These are phyloP conservation scores for Neodidymelliopsis sp. DNA, from an alignment of 2,329 filamentous ascomycete genomes.

Conservation along the genomic window DNA sequence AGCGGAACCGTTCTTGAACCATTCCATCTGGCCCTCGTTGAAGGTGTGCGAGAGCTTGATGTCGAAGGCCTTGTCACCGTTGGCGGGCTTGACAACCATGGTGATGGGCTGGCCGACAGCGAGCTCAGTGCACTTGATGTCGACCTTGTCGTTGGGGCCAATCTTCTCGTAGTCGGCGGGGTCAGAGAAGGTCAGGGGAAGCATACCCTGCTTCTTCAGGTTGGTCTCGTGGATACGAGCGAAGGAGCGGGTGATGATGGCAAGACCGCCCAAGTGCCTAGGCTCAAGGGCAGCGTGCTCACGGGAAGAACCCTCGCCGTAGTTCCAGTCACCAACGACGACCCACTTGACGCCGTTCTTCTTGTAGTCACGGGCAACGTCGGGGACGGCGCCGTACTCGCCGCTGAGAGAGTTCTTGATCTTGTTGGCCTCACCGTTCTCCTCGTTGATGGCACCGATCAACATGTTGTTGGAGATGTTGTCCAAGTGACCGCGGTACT, in stretches of 20 bases:
- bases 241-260: slow-evolving; percentile 94
- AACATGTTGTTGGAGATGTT: slow-evolving; percentile 99
- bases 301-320: slow-evolving; percentile 96
- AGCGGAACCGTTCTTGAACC: slow-evolving; percentile 98
- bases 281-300: slow-evolving; percentile 98
- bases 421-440: slow-evolving; percentile 97
- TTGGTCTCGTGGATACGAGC: slow-evolving; percentile 99
- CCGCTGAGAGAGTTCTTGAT: slow-evolving; percentile 88
- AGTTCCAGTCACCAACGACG: slow-evolving; percentile 99
- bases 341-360: slow-evolving; percentile 95
- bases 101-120: slow-evolving; percentile 93
- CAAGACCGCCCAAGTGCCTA: slow-evolving; percentile 93
- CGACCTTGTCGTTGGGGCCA: slow-evolving; percentile 88
- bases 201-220: slow-evolving; percentile 99
- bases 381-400: slow-evolving; percentile 87
- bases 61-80: slow-evolving; percentile 77
- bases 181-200: slow-evolving; percentile 93
- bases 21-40: slow-evolving; percentile 97
- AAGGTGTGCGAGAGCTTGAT: slow-evolving; percentile 91
- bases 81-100: slow-evolving; percentile 88
- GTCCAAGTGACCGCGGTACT: slow-evolving; percentile 98
- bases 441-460: slow-evolving; percentile 95
- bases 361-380: slow-evolving; percentile 98
- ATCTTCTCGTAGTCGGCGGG: slow-evolving; percentile 99
- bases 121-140: slow-evolving; percentile 87